Base-by-base conservation (phyloP, 208 protist genomes). In the Endotrypanum monterogeii region DNA sequence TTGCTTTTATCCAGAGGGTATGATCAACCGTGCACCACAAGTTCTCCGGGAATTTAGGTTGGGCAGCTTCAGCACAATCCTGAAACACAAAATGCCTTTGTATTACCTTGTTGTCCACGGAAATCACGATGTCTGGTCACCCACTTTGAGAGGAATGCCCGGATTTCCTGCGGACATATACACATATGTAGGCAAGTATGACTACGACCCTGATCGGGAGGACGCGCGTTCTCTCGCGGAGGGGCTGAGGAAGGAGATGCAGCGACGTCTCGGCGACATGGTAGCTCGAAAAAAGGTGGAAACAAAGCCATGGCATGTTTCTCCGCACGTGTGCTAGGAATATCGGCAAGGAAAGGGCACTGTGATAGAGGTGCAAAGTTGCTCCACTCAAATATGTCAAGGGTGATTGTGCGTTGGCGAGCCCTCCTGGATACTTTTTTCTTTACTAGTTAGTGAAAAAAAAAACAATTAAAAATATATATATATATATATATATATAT, bases 151-250 rank as follows among this genome's bases (percentile, higher is more conserved):
- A 25, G 82, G 78, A 44, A 46, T 94, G 0, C 83, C 83, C 23
- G 92, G 92, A 35, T 88, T 80, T 44, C 87, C 89, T 20, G 83
- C 87, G 0, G 90, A 94, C 62, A 73, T 96, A 18, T 88, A 88
- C 73, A 60, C 83, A 5, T 88, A 83, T 67, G 63, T 88, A 51
- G 86, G 87, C 6, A 85, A 82, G 73, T 87, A 87, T 75, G 76
- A 89, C 25, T 88, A 88, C 73, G 82, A 89, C 71, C 54, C 70
- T 11, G 76, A 57, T 48, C 75, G 60, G n/a, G 73, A 60, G 35
- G 84, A 87, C 50, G 81, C 82, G 12, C 50, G 51, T 11, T 79
- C 83, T 16, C 74, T 94, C n/a, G 78, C 90, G 2, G 74, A 28
- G 1, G 75, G 76, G 18, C 63, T 91, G 57, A 78, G 90, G 16